Evolutionary conservation across 148 eudicot species (phyloP).

Genomic region (Nepenthes gracilis): DNA sequence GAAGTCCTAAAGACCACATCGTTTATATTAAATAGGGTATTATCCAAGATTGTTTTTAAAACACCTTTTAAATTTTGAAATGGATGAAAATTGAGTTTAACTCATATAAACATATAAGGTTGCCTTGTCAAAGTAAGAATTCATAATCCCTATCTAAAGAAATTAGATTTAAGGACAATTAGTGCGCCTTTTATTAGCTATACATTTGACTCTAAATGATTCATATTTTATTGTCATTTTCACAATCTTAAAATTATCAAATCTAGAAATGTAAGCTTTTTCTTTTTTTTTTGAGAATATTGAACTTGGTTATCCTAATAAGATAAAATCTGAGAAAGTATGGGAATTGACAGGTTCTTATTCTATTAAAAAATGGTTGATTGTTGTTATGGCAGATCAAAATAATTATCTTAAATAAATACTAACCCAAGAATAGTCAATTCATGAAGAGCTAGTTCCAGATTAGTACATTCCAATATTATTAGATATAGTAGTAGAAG

Average conservation of each 20-base stretch:
- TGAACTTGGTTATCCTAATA: not conserved
- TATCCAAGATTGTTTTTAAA: not conserved
- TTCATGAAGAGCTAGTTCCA: too few species aligned
- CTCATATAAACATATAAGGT: not conserved
- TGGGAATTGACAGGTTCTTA: too few species aligned
- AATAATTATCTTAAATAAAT: too few species aligned
- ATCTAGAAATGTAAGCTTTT: not conserved
- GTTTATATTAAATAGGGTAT: not conserved
- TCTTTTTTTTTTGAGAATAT: too few species aligned
- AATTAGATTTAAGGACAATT: not conserved
- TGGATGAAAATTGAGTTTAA: not conserved
- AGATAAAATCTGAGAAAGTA: not conserved
- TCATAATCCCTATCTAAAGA: constrained; percentile 1
- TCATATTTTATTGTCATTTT: not conserved
- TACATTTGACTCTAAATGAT: not conserved
- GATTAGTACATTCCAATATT: too few species aligned
- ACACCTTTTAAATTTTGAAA: not conserved
- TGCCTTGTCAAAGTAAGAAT: not conserved
- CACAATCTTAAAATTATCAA: not conserved
- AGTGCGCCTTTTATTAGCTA: constrained; percentile 6
- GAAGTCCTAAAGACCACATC: not conserved
- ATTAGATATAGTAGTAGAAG: not conserved
- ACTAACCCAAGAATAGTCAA: too few species aligned
- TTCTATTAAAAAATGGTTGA: too few species aligned
- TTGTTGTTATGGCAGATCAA: too few species aligned